Evolutionary conservation across 129 eudicot species (phyloP).

Genomic region (Pittosporum tobira): DNA sequence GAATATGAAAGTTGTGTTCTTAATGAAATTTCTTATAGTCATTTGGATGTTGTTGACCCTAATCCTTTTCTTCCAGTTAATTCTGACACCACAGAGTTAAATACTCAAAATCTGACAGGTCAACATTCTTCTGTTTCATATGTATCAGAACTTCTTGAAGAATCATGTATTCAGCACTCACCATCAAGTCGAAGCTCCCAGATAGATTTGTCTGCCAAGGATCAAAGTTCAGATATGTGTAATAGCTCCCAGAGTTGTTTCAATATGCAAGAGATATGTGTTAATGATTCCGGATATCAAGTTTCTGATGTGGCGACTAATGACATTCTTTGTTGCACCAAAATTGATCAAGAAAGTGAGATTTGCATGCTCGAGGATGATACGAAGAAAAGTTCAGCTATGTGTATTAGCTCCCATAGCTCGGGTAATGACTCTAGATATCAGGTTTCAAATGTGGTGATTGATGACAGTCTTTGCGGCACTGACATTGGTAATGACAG

Average conservation of each 20-base stretch:
- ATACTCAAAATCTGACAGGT: constrained; percentile 10
- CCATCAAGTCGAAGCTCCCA: constrained; percentile 9
- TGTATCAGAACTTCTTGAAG: constrained; percentile 5
- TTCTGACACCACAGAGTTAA: constrained; percentile 21
- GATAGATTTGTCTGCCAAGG: constrained; percentile 9
- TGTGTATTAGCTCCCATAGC: constrained; percentile 23
- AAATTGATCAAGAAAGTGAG: constrained; percentile 1
- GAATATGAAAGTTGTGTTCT: constrained; percentile 17
- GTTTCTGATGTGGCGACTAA: constrained; percentile 17
- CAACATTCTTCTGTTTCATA: constrained; percentile 10
- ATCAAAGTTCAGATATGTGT: constrained; percentile 15
- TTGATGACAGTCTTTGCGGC: constrained; percentile 2
- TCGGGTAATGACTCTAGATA: constrained; percentile 9
- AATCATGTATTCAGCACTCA: constrained; percentile 8
- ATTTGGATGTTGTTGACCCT: constrained; percentile 21
- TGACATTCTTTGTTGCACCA: neutral
- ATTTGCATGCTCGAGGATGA: constrained; percentile 15
- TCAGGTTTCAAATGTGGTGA: constrained; percentile 19
- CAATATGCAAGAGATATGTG: constrained; percentile 17
- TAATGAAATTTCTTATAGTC: constrained; percentile 31
- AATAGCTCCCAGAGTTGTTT: constrained; percentile 28
- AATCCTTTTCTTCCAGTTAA: constrained; percentile 3
- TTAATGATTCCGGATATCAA: constrained; percentile 13
- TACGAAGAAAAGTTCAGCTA: constrained; percentile 11
- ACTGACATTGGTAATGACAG: neutral